A percentile compares a stretch with the other conserved stretches of the same genome.
Evolutionary conservation across 2,329 filamentous ascomycete genomes (phyloP).

Genomic region (Cryphonectria parasitica): DNA sequence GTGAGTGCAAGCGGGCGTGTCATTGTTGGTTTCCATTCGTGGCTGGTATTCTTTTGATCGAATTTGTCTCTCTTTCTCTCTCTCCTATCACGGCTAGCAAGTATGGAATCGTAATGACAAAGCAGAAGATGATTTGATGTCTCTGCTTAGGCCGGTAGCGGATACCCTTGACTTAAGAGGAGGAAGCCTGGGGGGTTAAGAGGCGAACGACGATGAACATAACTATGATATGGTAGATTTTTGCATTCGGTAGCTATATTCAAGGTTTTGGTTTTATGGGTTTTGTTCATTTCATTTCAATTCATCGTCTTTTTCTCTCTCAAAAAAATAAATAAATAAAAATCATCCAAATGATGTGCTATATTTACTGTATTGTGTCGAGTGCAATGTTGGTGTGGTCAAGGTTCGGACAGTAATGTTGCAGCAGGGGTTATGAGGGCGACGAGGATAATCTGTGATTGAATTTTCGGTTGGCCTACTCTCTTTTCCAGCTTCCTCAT

Average conservation of each 20-base stretch:
- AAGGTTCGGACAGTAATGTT: background rate
- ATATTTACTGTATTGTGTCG: background rate
- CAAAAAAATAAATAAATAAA: too few species aligned
- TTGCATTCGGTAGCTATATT: constrained; percentile 18
- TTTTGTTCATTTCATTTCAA: too few species aligned
- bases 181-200: constrained; percentile 10
- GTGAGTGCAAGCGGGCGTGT: background rate
- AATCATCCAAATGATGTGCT: too few species aligned
- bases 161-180: constrained; percentile 27
- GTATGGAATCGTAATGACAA: constrained; percentile 15
- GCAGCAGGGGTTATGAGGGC: background rate
- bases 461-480: background rate
- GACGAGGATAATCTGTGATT: constrained; percentile 6
- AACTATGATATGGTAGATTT: constrained; percentile 19
- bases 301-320: background rate
- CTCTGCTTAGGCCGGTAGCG: constrained; percentile 27
- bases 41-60: background rate
- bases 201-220: constrained; percentile 22
- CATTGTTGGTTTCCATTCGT: background rate
- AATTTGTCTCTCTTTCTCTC: background rate
- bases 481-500: constrained; percentile 7
- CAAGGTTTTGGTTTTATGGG: background rate
- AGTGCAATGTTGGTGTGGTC: background rate
- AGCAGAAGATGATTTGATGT: constrained; percentile 16
- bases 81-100: background rate